phyloP scores from a whole-genome alignment of 2,329 filamentous ascomycete genomes.

The Botrytis hyacinthi region DNA sequence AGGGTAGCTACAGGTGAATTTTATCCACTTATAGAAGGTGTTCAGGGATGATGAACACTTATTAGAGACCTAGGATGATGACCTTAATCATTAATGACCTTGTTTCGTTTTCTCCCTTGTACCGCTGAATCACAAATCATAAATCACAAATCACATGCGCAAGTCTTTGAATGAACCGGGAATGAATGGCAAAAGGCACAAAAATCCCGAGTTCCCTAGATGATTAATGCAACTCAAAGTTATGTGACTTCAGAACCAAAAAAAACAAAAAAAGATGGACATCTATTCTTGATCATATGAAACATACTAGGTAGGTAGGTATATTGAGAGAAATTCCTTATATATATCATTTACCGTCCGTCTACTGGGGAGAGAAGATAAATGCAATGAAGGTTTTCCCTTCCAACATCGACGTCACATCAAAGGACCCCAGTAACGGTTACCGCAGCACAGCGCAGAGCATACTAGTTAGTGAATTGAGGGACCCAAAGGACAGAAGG shows the following conservation, averaged over 20 bases:
- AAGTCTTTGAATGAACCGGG: not conserved
- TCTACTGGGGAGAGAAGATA: not conserved
- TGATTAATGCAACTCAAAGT: not conserved
- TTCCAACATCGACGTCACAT: slow-evolving; percentile 20
- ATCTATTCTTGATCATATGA: slow-evolving; percentile 1
- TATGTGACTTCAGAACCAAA: not conserved
- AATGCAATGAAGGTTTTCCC: slow-evolving; percentile 14
- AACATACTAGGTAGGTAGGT: slow-evolving; percentile 1
- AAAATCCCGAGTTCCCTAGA: not conserved
- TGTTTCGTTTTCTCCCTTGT: not conserved
- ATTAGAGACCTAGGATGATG: not conserved
- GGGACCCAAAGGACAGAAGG: not conserved
- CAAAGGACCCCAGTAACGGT: slow-evolving; percentile 11
- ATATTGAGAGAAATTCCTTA: not conserved
- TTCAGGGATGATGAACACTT: not conserved
- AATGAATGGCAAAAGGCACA: not conserved
- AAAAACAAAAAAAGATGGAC: not conserved
- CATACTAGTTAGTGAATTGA: not conserved
- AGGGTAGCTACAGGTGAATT: not conserved
- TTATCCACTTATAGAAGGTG: not conserved
- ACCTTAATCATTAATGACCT: not conserved
- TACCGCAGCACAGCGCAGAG: not conserved
- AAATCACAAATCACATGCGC: not conserved
- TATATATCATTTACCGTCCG: not conserved
- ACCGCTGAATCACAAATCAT: not conserved